Evolutionary conservation across 306 rosid species (phyloP).

Genomic region (Arachis hypogaea): DNA sequence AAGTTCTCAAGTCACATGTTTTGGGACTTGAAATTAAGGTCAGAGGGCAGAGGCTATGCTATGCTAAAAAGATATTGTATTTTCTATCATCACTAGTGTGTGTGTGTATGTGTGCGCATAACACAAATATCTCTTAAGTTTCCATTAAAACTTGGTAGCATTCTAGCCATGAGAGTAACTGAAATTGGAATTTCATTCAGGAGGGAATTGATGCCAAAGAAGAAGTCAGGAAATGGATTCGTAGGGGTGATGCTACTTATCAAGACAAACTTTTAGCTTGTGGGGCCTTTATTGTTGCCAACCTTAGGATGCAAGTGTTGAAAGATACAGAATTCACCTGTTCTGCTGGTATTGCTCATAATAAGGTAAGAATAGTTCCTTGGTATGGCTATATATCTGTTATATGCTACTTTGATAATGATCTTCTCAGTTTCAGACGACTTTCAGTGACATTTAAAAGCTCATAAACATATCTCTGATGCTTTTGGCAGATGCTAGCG

Average conservation of each 20-base stretch:
- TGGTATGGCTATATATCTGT: conserved; percentile 6
- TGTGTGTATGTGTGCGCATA: too few species aligned
- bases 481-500: conserved; percentile 80
- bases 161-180: conserved; percentile 33
- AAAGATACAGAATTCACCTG: conserved; percentile 92
- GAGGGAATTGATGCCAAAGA: conserved; percentile 60
- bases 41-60: conserved; percentile 17
- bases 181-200: conserved; percentile 56
- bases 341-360: conserved; percentile 98
- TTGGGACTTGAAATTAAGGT: conserved; percentile 79
- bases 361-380: conserved; percentile 60
- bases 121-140: too few species aligned
- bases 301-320: conserved; percentile 85
- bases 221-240: conserved; percentile 76
- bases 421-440: conserved; percentile 15
- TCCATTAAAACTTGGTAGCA: background rate
- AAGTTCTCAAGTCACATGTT: conserved; percentile 83
- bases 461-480: conserved; percentile 20
- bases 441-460: conserved; percentile 11
- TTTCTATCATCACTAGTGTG: background rate
- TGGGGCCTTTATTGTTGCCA: conserved; percentile 86
- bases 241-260: conserved; percentile 60
- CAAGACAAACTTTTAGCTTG: conserved; percentile 92
- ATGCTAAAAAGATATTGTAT: conserved; percentile 30
- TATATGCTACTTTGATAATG: background rate